Evolutionary conservation across 768 basidiomycete species (phyloP).

Genomic region (Rhodosporidiobolus sp.): DNA sequence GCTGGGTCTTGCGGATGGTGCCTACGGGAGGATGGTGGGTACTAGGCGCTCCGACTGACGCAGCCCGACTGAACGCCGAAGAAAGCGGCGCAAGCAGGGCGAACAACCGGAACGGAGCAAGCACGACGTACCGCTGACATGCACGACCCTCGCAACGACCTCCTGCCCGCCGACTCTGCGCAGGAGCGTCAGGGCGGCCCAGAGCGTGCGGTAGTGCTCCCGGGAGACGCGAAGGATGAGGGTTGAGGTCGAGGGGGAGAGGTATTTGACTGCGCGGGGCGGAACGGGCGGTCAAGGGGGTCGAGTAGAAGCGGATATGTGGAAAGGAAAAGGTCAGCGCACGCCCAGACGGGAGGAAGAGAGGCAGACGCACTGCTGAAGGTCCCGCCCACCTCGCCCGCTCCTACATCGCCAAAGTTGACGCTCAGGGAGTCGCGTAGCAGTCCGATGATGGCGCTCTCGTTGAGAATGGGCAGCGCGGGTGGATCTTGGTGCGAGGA

Average conservation of each 20-base stretch:
- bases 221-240: constrained; percentile 41
- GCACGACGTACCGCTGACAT: constrained; percentile 34
- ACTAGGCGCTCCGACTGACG: background rate
- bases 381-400: constrained; percentile 40
- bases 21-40: constrained; percentile 2
- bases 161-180: constrained; percentile 33
- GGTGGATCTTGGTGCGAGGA: background rate
- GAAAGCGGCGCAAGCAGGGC: background rate
- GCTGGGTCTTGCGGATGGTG: constrained; percentile 44
- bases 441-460: constrained; percentile 32
- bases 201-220: constrained; percentile 37
- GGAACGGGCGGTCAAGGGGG: background rate
- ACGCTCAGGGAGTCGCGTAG: constrained; percentile 37
- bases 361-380: constrained; percentile 36
- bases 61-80: background rate
- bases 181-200: constrained; percentile 41
- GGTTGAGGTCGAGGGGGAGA: constrained; percentile 37
- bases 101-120: background rate
- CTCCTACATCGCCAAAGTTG: constrained; percentile 43
- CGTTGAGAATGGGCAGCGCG: constrained; percentile 11
- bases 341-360: background rate
- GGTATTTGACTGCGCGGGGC: constrained; percentile 42
- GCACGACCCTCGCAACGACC: constrained; percentile 32
- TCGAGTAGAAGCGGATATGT: no score
- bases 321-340: no score